phyloP scores from a whole-genome alignment of 2,329 filamentous ascomycete genomes.

The Pseudohalonectria lignicola region DNA sequence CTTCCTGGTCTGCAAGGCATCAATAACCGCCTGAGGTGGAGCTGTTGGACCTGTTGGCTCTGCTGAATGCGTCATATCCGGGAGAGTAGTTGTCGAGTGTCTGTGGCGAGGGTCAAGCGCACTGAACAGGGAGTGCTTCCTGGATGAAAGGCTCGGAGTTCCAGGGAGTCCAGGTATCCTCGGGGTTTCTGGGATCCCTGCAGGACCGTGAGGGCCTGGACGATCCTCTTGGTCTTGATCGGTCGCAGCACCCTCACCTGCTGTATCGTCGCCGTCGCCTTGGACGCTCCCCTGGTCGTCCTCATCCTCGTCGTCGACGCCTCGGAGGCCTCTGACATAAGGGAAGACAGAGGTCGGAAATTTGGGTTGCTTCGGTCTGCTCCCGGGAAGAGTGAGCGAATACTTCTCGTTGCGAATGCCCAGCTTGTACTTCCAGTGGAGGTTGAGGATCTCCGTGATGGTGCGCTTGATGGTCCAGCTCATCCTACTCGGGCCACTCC shows the following conservation, averaged over 20 bases:
- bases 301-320: conserved; percentile 70
- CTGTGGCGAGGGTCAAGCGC: not conserved
- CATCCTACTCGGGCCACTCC: conserved; percentile 91
- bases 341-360: conserved; percentile 87
- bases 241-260: not conserved
- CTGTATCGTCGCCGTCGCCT: conserved; percentile 15
- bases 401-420: conserved; percentile 77
- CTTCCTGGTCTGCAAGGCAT: conserved; percentile 3
- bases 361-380: conserved; percentile 69
- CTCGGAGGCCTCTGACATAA: conserved; percentile 72
- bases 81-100: not conserved
- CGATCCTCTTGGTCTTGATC: not conserved
- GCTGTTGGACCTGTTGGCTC: too few relatives aligned
- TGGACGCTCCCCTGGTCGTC: conserved; percentile 25
- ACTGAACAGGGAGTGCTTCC: not conserved
- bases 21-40: not conserved
- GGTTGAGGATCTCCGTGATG: conserved; percentile 79
- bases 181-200: conserved; percentile 43
- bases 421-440: conserved; percentile 89
- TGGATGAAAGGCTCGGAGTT: too few relatives aligned
- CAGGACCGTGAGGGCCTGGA: conserved; percentile 18
- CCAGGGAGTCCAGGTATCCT: too few relatives aligned
- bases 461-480: conserved; percentile 87
- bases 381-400: conserved; percentile 56
- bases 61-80: not conserved